These are phyloP conservation scores for Crucihimalaya himalaica DNA, from an alignment of 345 rosid species.

Conservation along the genomic window DNA sequence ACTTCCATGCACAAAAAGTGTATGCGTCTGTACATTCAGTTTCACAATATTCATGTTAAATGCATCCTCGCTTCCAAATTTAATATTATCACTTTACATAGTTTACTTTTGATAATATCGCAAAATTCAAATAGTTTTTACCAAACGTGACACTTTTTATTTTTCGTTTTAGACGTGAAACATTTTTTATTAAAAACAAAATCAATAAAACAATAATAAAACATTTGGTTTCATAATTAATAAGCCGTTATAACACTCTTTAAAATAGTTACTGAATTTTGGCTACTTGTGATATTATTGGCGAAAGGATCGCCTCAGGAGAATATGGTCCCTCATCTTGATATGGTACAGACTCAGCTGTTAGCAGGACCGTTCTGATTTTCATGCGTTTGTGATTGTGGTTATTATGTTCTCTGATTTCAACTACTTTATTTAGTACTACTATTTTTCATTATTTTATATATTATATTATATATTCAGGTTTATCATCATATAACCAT, in stretches of 20 bases:
- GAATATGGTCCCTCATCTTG: slow-evolving; percentile 34
- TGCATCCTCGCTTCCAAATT: background rate
- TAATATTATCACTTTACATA: background rate
- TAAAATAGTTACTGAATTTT: background rate
- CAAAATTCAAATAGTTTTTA: background rate
- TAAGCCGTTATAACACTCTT: background rate
- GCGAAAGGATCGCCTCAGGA: slow-evolving; percentile 24
- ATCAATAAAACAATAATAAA: too few species aligned
- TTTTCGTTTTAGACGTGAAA: too few species aligned
- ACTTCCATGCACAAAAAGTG: slow-evolving; percentile 15
- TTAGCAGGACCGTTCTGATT: slow-evolving; percentile 27
- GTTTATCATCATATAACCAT: slow-evolving; percentile 24
- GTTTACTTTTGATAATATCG: background rate
- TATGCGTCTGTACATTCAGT: slow-evolving; percentile 4
- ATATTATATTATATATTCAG: background rate
- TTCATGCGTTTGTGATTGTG: slow-evolving; percentile 30
- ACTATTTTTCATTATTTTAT: background rate
- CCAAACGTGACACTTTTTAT: background rate
- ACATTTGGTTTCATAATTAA: too few species aligned
- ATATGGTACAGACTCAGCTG: slow-evolving; percentile 24
- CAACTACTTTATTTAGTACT: slow-evolving; percentile 5
- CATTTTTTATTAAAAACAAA: background rate
- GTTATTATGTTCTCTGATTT: slow-evolving; percentile 17
- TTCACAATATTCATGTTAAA: slow-evolving; percentile 1
- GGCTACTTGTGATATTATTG: background rate